phyloP scores from a whole-genome alignment of 495 filamentous ascomycete species.

The Cercophora sp. region DNA sequence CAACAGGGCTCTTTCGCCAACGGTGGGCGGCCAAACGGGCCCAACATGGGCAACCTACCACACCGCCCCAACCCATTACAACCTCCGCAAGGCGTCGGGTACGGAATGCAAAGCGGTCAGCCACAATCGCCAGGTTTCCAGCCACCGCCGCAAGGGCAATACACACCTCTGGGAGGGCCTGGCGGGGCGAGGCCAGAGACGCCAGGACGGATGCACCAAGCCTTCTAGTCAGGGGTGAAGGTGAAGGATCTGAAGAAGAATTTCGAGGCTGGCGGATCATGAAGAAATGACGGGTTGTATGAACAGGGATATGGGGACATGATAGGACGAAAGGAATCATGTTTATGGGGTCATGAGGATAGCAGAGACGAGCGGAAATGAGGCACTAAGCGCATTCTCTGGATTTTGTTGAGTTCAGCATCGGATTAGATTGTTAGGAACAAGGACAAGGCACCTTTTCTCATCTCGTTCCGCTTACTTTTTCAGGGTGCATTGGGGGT shows the following conservation, averaged over 20 bases:
- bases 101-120: conserved; percentile 22
- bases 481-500: no score
- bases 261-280: conserved; percentile 12
- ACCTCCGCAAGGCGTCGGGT: conserved; percentile 20
- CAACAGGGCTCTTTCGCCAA: conserved; percentile 12
- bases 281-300: background rate
- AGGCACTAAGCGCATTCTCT: no score
- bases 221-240: conserved; percentile 28
- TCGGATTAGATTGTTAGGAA: no score
- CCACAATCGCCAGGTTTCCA: conserved; percentile 29
- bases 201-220: conserved; percentile 32
- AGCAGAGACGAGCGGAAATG: no score
- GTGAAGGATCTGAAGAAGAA: conserved; percentile 17
- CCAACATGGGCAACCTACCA: conserved; percentile 12
- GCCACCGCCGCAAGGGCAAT: conserved; percentile 29
- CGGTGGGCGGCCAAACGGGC: conserved; percentile 3
- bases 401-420: no score
- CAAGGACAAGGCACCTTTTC: no score
- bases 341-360: no score
- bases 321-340: no score
- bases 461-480: no score
- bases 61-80: conserved; percentile 13
- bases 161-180: conserved; percentile 16
- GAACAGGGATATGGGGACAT: background rate
- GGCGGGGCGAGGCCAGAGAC: conserved; percentile 24